phyloP scores from a whole-genome alignment of 768 basidiomycete genomes.

The Naganishia vishniacii region DNA sequence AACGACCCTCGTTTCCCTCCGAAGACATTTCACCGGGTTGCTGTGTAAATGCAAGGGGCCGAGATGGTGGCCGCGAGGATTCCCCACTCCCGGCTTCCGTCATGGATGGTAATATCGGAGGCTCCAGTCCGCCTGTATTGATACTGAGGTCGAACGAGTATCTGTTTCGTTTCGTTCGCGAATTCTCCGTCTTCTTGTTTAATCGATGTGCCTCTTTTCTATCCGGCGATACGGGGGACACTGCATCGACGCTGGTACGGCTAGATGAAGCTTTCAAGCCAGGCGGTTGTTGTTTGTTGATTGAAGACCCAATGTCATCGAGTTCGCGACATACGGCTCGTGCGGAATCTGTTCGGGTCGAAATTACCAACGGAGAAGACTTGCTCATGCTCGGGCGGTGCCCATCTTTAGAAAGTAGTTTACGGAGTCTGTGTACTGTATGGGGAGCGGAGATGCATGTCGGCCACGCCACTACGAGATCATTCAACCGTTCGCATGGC shows the following conservation, averaged over 20 bases:
- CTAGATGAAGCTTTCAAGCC: neutral
- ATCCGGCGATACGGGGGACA: neutral
- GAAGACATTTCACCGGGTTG: neutral
- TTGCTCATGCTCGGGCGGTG: slow-evolving; percentile 10
- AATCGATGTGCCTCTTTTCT: slow-evolving; percentile 8
- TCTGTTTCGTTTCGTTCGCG: slow-evolving; percentile 9
- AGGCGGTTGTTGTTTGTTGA: neutral
- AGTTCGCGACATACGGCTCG: too few species aligned
- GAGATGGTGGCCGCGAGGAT: slow-evolving; percentile 1
- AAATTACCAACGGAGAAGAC: neutral
- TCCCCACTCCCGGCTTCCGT: slow-evolving; percentile 1
- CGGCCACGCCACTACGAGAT: too few species aligned
- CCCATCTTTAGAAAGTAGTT: neutral
- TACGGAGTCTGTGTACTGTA: too few species aligned
- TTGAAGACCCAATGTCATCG: neutral
- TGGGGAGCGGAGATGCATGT: too few species aligned
- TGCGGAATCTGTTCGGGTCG: neutral
- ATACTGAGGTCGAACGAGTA: slow-evolving; percentile 5
- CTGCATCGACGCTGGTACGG: neutral
- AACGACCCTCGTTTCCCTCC: neutral
- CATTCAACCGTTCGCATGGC: too few species aligned
- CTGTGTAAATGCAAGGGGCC: neutral
- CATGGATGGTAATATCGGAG: neutral
- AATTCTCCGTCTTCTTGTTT: slow-evolving; percentile 7
- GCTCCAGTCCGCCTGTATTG: neutral